Base-by-base conservation (phyloP, 345 rosid species). In the Populus nigra region DNA sequence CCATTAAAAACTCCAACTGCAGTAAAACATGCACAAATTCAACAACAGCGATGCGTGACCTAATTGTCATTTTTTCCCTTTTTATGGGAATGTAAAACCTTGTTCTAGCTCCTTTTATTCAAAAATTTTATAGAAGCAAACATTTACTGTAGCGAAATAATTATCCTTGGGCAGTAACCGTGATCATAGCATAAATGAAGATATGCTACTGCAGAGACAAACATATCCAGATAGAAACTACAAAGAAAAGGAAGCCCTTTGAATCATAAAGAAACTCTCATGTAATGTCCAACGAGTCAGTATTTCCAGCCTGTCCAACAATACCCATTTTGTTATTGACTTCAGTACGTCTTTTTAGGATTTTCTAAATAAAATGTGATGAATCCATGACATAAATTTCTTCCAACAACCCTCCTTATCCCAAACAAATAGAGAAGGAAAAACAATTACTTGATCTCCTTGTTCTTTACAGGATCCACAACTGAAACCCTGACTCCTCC, bases 1-100 rank as follows among this genome's bases (percentile, higher is more conserved):
- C 75, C 89, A 80, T 76, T 78, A 45, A 83, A 79, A 78, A 84
- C 76, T 81, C 84, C 89, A 83, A 66, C 97, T 89, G 84, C 85
- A 86, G 76, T 65, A 79, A 78, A 80, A 74, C 76, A 76, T 29
- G 65, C 55, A 22, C 18, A 79, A 55, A 69, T 23, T 84, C 74
- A 83, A 76, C 75, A 77, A 41, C 57, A 69, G 49, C 7, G 41
- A 65, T 41, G 23, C 11, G 65, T 11, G 18, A 72, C 47, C 22
- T 20, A 8, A 57, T 31, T 27, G 25, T 16, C 35, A 20, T 18
- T 15, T 55, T 9, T 41, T 22, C 41, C 22, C 57, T 5, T 50
- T 5, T 18, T 50, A 18, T 50, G 9, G 22, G 57, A 50, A 18
- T 18, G 57, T 50, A 50, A 16, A 50, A 50, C 57, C 57, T 50